Evolutionary conservation across 148 eudicot genomes (phyloP).

Genomic region (Cornus florida): DNA sequence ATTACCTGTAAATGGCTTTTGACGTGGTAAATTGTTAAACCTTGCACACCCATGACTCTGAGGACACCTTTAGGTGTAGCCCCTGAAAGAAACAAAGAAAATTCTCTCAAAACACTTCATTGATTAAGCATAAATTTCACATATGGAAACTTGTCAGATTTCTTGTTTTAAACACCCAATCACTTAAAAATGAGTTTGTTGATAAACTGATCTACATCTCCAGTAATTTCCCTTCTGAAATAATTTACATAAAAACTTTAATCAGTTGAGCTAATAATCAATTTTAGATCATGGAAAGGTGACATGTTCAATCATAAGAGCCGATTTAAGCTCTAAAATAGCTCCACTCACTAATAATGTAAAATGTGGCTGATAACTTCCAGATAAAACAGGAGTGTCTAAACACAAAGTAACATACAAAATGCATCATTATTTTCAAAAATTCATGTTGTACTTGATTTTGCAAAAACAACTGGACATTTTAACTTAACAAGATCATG

Average conservation of each 20-base stretch:
- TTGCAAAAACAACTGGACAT: background rate
- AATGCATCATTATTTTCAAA: background rate
- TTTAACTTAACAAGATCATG: background rate
- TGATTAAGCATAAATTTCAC: background rate
- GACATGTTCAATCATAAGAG: background rate
- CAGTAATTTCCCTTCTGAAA: background rate
- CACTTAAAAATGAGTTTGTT: background rate
- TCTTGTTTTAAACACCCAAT: background rate
- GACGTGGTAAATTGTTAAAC: slow-evolving; percentile 69
- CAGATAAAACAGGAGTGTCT: too few species aligned
- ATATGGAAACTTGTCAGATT: background rate
- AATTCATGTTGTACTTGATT: background rate
- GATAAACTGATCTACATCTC: background rate
- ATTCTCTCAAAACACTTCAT: background rate
- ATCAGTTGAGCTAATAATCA: background rate
- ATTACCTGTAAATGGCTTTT: slow-evolving; percentile 70
- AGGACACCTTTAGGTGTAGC: slow-evolving; percentile 78
- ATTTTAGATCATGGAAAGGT: background rate
- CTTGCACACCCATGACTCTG: slow-evolving; percentile 72
- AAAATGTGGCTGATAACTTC: background rate
- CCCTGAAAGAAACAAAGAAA: slow-evolving; percentile 31
- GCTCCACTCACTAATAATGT: background rate
- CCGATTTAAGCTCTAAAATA: background rate
- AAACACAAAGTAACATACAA: background rate
- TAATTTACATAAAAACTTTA: background rate